phyloP scores from a whole-genome alignment of 2,329 filamentous ascomycete species.

The Neonectria neomacrospora region DNA sequence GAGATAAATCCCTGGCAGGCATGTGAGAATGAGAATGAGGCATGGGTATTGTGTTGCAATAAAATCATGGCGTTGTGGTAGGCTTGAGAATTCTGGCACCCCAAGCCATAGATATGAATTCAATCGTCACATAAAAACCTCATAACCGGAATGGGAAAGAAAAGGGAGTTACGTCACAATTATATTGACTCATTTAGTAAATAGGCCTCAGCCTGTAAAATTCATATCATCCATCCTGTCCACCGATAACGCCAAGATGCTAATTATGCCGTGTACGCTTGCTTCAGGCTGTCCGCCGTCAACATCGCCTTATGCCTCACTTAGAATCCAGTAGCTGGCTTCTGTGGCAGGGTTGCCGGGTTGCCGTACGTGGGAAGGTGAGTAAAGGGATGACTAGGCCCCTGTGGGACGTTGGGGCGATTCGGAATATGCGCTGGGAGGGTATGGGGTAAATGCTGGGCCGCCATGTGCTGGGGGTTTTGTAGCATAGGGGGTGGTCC shows the following conservation, averaged over 20 bases:
- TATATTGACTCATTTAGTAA: constrained; percentile 48
- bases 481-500: constrained; percentile 53
- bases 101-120: constrained; percentile 50
- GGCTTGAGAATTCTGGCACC: constrained; percentile 48
- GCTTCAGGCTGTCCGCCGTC: constrained; percentile 39
- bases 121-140: constrained; percentile 46
- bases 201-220: constrained; percentile 43
- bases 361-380: constrained; percentile 69
- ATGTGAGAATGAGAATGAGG: constrained; percentile 40
- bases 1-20: constrained; percentile 36
- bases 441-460: constrained; percentile 58
- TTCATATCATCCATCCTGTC: constrained; percentile 49
- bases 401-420: constrained; percentile 58
- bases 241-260: constrained; percentile 55
- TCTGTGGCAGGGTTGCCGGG: constrained; percentile 68
- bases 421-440: constrained; percentile 56
- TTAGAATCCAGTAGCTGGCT: constrained; percentile 64
- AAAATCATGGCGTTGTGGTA: constrained; percentile 54
- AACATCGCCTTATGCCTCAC: constrained; percentile 48
- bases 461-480: constrained; percentile 52
- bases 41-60: constrained; percentile 49
- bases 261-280: constrained; percentile 52
- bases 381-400: constrained; percentile 59
- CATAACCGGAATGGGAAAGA: constrained; percentile 13
- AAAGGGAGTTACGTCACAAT: constrained; percentile 41